Base-by-base conservation (phyloP, 495 filamentous ascomycete species). In the Wilcoxina mikolae region DNA sequence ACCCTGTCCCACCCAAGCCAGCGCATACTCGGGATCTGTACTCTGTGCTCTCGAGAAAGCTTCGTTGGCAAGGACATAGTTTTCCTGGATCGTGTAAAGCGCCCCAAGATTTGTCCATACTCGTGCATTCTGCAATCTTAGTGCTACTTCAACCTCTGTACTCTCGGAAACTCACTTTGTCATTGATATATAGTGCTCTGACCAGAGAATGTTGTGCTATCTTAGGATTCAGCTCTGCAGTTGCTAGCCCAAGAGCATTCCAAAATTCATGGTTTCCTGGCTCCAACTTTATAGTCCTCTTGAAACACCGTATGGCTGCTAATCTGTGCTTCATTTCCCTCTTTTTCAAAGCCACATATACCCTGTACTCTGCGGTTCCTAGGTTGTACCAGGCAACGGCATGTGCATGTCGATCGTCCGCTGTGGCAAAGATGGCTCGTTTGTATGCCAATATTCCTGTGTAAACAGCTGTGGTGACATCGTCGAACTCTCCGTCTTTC, bases 321-420 rank as follows among this genome's bases (percentile, higher is more conserved):
- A 59, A 25, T 15, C 59, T 46, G 46, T 66, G 33, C 67, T 82
- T 90, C 22, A 94, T 72, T 57, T 84, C 85, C 52, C 73, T 81
- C 15, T 75, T 78, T 1, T 68, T 52, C 24, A 57, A 33, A 12
- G 64, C 44, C 25, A 73, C 71, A 62, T 90, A 85, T 9, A 87
- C 81, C 43, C 81, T 76, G 65, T 91, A 81, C 68, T 99, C 91
- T 3, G 85, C 83, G 82, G 87, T 94, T 23, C 93, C 91, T 18
- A 99, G 73, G 64, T 99, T 99, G 67, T 90, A 99, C 76, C 90
- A 94, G 0, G 88, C 85, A 26, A 96, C 85, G 5, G 91, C 86
- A 68, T 93, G 89, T n/a, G 89, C 87, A 66, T 96, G 85, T 2
- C 78, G 55, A 61, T 99, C 90, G 52, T 80, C 71, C 1, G 78